These are phyloP conservation scores for Xylaria flabelliformis DNA, from an alignment of 495 filamentous ascomycete species.

Conservation along the genomic window DNA sequence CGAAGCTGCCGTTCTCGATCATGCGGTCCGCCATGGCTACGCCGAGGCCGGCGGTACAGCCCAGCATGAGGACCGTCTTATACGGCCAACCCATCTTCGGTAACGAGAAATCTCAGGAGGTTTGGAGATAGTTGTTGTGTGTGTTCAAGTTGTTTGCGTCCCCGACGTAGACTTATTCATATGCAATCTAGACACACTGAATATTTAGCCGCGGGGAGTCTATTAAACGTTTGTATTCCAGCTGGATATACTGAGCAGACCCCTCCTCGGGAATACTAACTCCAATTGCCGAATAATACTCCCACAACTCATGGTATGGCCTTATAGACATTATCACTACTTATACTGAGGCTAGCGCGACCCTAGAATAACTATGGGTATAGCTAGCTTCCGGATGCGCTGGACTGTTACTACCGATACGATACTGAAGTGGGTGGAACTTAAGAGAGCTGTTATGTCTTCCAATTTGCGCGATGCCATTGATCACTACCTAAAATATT, in stretches of 20 bases:
- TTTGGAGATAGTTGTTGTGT: background rate
- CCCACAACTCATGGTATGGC: background rate
- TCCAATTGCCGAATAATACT: background rate
- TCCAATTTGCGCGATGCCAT: constrained; percentile 34
- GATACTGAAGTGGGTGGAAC: background rate
- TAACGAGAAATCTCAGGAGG: background rate
- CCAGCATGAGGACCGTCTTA: constrained; percentile 72
- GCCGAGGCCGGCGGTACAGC: constrained; percentile 77
- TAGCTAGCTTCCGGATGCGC: background rate
- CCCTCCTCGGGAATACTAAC: background rate
- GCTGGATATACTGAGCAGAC: background rate
- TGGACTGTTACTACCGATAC: background rate
- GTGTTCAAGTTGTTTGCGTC: background rate
- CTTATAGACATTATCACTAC: background rate
- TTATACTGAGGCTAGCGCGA: background rate
- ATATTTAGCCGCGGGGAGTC: constrained; percentile 5
- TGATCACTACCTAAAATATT: constrained; percentile 39
- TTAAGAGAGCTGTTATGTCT: background rate
- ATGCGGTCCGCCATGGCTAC: constrained; percentile 67
- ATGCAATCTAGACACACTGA: background rate
- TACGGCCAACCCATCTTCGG: constrained; percentile 63
- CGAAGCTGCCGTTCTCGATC: constrained; percentile 62
- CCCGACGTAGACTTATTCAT: background rate
- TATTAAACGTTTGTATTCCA: background rate
- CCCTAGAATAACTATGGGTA: background rate